phyloP scores from a whole-genome alignment of 176 grass and related monocot genomes.

The Oryza meyeriana region DNA sequence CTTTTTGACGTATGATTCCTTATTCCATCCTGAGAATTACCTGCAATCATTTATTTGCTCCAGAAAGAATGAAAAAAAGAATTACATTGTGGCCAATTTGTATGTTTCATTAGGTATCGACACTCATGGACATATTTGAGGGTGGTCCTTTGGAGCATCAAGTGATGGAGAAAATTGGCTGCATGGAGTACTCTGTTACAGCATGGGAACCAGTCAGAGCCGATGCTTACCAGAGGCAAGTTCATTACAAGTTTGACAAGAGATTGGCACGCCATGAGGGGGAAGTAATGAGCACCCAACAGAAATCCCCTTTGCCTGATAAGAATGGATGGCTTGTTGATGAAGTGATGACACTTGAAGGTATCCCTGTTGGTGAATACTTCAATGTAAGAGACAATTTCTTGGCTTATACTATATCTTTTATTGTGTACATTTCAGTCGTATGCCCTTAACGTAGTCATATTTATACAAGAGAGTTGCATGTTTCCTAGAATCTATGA shows the following conservation, averaged over 20 bases:
- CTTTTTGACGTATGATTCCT: constrained; percentile 67
- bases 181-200: constrained; percentile 69
- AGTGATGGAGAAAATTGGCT: constrained; percentile 89
- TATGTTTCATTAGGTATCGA: constrained; percentile 52
- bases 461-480: not conserved
- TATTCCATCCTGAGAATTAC: constrained; percentile 14
- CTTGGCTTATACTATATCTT: not conserved
- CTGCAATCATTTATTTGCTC: constrained; percentile 6
- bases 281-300: constrained; percentile 77
- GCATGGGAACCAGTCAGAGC: constrained; percentile 72
- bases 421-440: not conserved
- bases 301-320: constrained; percentile 66
- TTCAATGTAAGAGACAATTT: constrained; percentile 59
- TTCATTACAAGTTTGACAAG: constrained; percentile 76
- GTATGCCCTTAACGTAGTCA: not conserved
- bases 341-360: constrained; percentile 79
- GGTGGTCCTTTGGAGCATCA: constrained; percentile 64
- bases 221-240: constrained; percentile 79
- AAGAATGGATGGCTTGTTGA: constrained; percentile 83
- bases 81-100: constrained; percentile 21
- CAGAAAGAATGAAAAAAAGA: not conserved
- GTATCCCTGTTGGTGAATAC: constrained; percentile 58
- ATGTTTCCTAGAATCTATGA: not conserved
- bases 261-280: constrained; percentile 47
- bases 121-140: constrained; percentile 75